Evolutionary conservation across 2,329 filamentous ascomycete species (phyloP).

Genomic region (Penicillium sp.): DNA sequence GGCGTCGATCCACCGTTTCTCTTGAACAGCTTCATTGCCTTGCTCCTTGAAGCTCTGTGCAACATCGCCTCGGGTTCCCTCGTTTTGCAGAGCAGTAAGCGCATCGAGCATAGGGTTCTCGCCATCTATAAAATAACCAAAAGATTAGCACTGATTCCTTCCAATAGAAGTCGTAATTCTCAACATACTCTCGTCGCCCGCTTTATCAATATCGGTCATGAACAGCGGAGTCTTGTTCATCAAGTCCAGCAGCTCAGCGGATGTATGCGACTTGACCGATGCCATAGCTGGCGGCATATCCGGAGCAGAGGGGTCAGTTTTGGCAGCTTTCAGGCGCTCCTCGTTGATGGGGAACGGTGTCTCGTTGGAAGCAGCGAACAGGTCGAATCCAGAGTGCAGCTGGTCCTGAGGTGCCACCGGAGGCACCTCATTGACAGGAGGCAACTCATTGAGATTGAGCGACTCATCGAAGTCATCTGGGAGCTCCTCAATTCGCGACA

Average conservation of each 20-base stretch:
- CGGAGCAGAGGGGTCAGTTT: slow-evolving; percentile 36
- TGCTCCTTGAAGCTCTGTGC: slow-evolving; percentile 83
- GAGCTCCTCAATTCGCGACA: slow-evolving; percentile 57
- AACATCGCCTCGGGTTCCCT: slow-evolving; percentile 84
- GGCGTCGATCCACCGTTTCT: slow-evolving; percentile 74
- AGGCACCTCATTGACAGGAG: slow-evolving; percentile 37
- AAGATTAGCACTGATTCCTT: slow-evolving; percentile 2
- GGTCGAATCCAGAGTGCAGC: slow-evolving; percentile 21
- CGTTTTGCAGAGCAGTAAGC: slow-evolving; percentile 85
- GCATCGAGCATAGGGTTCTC: slow-evolving; percentile 85
- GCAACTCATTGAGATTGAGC: slow-evolving; percentile 42
- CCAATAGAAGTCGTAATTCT: neutral
- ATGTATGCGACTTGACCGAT: slow-evolving; percentile 55
- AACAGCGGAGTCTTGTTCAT: slow-evolving; percentile 80
- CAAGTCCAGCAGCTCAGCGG: slow-evolving; percentile 62
- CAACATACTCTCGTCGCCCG: slow-evolving; percentile 53
- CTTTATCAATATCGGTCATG: slow-evolving; percentile 83
- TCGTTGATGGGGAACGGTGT: slow-evolving; percentile 43
- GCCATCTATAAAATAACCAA: slow-evolving; percentile 43
- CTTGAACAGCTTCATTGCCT: slow-evolving; percentile 83
- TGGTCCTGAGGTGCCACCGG: slow-evolving; percentile 15
- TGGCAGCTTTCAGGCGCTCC: slow-evolving; percentile 31
- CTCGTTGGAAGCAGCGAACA: slow-evolving; percentile 29
- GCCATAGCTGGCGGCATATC: slow-evolving; percentile 61
- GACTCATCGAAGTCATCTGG: slow-evolving; percentile 53